Evolutionary conservation across 2,329 filamentous ascomycete species (phyloP), one percentile per base, ranked within the genome.

Genomic region (Scedosporium minutisporum): DNA sequence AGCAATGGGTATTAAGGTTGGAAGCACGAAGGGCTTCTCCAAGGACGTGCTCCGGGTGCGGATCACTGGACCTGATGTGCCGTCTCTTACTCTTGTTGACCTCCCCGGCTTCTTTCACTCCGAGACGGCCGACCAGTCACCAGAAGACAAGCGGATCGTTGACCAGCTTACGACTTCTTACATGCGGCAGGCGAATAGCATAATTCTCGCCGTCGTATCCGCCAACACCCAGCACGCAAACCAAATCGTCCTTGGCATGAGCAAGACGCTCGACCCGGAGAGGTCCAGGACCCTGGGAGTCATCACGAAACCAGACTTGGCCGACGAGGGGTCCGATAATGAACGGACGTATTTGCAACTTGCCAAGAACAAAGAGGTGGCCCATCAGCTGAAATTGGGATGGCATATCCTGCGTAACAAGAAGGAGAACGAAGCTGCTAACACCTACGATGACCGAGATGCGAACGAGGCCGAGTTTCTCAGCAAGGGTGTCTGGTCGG

Each of bases 351-450:
- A 75, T 64, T 65, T 76, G 1, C 65, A 65, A n/a, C 60, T 77
- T 0, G 69, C 71, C 1, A 69, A 69, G n/a, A 73, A 73, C n/a
- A 64, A 69, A 14, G 70, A 76, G 16, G 58, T 55, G 0, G 66
- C 67, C 0, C 67, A 75, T 14, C 70, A 70, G 18, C 62, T 77
- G 1, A 67, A 74, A 38, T 74, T 79, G 0, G 81, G 81, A 0
- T 85, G 81, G 81, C 80, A 85, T 65, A 75, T 83, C 18, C 65
- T 86, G 4, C 79, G 76, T 21, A 85, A 85, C 63, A 70, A 76
- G 7, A 67, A 68, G 1, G 74, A 77, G n/a, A 65, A 68, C 4
- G 69, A 75, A 18, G 60, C 61, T 59, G 69, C 68, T 68, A 25
- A n/a, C 25, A 21, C 27, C 33, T 44, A 68, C 0, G 64, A 66